These are phyloP conservation scores for Vitis hybrid DNA, from an alignment of 177 flowering plant species.

Conservation along the genomic window DNA sequence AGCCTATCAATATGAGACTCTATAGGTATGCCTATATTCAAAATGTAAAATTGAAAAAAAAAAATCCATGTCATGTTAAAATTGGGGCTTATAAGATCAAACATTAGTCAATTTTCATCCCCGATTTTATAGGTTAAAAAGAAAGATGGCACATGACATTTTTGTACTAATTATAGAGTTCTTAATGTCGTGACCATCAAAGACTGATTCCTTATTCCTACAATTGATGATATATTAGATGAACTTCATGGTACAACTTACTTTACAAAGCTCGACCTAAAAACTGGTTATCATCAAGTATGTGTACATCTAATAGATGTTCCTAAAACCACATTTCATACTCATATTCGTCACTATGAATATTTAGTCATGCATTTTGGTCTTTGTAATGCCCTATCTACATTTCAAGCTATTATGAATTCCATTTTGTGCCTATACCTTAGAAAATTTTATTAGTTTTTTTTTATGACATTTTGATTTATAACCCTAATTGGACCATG, in stretches of 20 bases:
- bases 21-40: constrained; percentile 10
- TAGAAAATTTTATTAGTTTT: no score
- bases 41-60: constrained; percentile 4
- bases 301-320: not conserved
- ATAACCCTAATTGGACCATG: no score
- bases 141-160: not conserved
- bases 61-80: not conserved
- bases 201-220: not conserved
- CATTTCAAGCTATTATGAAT: not conserved
- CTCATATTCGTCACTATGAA: not conserved
- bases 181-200: not conserved
- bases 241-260: not conserved
- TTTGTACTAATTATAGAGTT: not conserved
- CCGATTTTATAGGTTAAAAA: constrained; percentile 1
- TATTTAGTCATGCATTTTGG: no score
- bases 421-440: no score
- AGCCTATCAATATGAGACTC: not conserved
- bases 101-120: not conserved
- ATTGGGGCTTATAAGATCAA: not conserved
- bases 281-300: not conserved
- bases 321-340: not conserved
- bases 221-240: constrained; percentile 1
- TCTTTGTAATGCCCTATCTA: not conserved
- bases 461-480: no score
- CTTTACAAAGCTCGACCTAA: not conserved